Evolutionary conservation across 2,329 filamentous ascomycete species (phyloP).

Genomic region (Pseudogymnoascus verrucosus): DNA sequence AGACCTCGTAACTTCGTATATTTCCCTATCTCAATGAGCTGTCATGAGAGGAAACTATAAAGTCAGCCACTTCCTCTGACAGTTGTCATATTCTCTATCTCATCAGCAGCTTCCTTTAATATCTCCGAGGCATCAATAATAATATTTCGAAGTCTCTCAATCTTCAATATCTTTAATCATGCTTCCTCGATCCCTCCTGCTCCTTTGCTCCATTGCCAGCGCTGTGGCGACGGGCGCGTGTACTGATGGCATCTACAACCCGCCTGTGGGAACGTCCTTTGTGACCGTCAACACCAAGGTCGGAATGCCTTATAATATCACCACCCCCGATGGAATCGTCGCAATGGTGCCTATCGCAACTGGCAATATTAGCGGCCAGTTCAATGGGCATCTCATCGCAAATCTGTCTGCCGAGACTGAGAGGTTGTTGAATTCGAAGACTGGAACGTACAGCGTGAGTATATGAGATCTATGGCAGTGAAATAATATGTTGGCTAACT

Average conservation of each 20-base stretch:
- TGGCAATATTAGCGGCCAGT: background rate
- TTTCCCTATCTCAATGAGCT: background rate
- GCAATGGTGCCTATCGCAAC: background rate
- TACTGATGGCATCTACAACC: background rate
- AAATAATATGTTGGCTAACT: background rate
- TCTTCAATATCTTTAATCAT: background rate
- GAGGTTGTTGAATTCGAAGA: background rate
- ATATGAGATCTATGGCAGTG: background rate
- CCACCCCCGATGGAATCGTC: background rate
- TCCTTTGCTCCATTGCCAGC: background rate
- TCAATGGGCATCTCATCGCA: background rate
- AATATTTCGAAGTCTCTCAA: background rate
- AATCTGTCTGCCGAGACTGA: slow-evolving; percentile 1
- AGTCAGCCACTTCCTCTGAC: background rate
- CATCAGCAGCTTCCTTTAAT: background rate
- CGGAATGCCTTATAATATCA: background rate
- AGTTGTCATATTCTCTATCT: too few species aligned
- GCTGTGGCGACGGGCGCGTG: background rate
- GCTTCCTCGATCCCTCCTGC: background rate
- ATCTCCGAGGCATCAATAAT: background rate
- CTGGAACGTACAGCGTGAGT: background rate
- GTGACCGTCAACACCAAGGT: background rate
- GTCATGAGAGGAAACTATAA: background rate
- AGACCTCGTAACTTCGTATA: background rate
- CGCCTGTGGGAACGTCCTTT: background rate